A percentile compares a stretch with the other conserved stretches of the same genome.
Conservation (phyloP, 768 basidiomycete species). For the Hygrocybe coccinea region DNA sequence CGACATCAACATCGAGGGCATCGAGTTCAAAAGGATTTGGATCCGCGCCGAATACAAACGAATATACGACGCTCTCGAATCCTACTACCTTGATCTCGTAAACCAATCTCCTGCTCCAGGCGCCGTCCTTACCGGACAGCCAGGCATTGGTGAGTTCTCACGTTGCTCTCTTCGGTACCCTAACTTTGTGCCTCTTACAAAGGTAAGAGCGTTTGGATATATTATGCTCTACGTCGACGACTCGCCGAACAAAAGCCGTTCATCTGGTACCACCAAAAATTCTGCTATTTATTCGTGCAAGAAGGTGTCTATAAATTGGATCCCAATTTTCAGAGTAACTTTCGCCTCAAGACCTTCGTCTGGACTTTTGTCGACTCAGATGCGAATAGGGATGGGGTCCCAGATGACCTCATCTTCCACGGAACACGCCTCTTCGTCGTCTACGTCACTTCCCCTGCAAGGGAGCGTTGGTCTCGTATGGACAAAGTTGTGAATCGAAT, state of each 20-base stretch:
- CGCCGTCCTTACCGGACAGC: slow-evolving; percentile 1
- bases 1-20: neutral
- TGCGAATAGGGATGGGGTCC: slow-evolving; percentile 15
- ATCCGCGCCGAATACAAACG: slow-evolving; percentile 8
- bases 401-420: slow-evolving; percentile 7
- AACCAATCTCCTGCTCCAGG: neutral
- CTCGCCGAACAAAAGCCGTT: neutral
- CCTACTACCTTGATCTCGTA: neutral
- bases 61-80: slow-evolving; percentile 4
- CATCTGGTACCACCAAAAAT: slow-evolving; percentile 8
- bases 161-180: slow-evolving; percentile 8
- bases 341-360: slow-evolving; percentile 7
- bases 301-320: slow-evolving; percentile 14
- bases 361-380: slow-evolving; percentile 11
- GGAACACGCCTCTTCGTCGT: slow-evolving; percentile 13
- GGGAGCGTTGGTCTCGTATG: slow-evolving; percentile 1
- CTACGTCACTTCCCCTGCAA: slow-evolving; percentile 10
- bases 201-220: neutral
- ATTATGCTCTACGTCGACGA: slow-evolving; percentile 12
- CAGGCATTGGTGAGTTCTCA: slow-evolving; percentile 1
- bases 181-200: slow-evolving; percentile 10
- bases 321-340: slow-evolving; percentile 4
- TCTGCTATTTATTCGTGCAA: slow-evolving; percentile 17
- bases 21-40: too few species aligned
- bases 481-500: slow-evolving; percentile 9